Conservation (phyloP, 139 green algal genomes). For the Spirogloea muscicola region DNA sequence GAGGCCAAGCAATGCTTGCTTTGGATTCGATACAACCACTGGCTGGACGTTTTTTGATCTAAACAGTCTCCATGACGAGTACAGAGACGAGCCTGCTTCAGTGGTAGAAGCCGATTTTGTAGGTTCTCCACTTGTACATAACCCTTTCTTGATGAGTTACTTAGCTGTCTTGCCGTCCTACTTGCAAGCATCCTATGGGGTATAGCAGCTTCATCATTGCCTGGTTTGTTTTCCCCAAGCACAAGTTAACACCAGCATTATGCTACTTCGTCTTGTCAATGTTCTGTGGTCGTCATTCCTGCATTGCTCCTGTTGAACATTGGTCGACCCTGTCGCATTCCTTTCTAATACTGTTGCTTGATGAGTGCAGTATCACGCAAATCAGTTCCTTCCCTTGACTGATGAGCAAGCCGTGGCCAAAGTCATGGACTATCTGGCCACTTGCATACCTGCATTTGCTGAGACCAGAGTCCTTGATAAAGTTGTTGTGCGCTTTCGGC, state of each 20-base stretch:
- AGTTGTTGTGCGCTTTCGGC: slow-evolving; percentile 25
- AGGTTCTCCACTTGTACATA: slow-evolving; percentile 1
- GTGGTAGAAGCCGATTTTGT: slow-evolving; percentile 50
- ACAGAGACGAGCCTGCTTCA: slow-evolving; percentile 17
- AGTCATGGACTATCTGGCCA: slow-evolving; percentile 27
- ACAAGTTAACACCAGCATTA: too few species aligned
- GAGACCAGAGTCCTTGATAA: slow-evolving; percentile 17
- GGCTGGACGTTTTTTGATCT: slow-evolving; percentile 54
- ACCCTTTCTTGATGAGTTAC: not conserved
- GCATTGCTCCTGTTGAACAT: too few species aligned
- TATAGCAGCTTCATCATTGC: too few species aligned
- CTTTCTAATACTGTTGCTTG: too few species aligned
- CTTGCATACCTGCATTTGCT: slow-evolving; percentile 29
- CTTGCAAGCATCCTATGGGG: too few species aligned
- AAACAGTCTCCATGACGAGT: slow-evolving; percentile 51
- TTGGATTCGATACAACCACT: slow-evolving; percentile 36
- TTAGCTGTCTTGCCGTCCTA: too few species aligned
- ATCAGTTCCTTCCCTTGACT: slow-evolving; percentile 36
- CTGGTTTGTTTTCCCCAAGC: too few species aligned
- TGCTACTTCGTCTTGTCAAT: too few species aligned
- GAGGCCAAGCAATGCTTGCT: slow-evolving; percentile 44
- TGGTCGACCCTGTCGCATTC: too few species aligned
- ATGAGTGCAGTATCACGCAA: slow-evolving; percentile 40
- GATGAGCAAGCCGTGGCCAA: slow-evolving; percentile 38
- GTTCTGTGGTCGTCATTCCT: too few species aligned